Base-by-base conservation (phyloP, 352 stramenopile genomes). In the Labyrinthula sp. region DNA sequence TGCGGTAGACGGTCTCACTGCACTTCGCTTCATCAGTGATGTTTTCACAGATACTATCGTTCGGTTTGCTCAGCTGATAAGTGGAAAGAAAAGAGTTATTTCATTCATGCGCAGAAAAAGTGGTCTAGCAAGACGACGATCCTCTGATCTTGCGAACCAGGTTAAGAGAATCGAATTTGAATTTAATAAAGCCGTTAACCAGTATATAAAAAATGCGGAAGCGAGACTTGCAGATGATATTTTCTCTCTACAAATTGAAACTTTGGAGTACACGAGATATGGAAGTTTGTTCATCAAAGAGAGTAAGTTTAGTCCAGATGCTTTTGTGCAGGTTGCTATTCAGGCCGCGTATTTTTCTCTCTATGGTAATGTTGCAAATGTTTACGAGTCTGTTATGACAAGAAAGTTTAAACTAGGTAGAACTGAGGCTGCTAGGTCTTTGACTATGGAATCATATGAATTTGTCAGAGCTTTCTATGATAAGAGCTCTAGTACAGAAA, bases 311-410 rank as follows among this genome's bases (percentile, higher is more conserved):
- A 84, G 68, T 43, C 84, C 84, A 0, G 84, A 95, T 49, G 82
- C 79, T 17, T 92, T 92, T 57, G 81, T 94, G 36, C 84, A 95
- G 62, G 82, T 93, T 67, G 75, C 69, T 14, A 92, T 94, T 40
- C 65, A 90, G 23, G 66, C 83, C 4, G 82, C 79, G 23, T 92
- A 94, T 60, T 94, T 83, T 58, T 71, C 45, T 22, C 48, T 78
- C 29, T 93, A 92, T 58, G 83, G 83, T 35, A 60, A 54, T 9
- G 63, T 75, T 7, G 68, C 71, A 1, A 89, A 81, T 49, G 70
- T 79, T 25, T 93, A 95, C 57, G 84, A 95, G 57, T 80, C 82
- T 2, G 84, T 92, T 18, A 62, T 94, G 31, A 94, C 79, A 5
- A 95, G 94, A 63, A 58, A 59, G 9, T 95, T 91, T 57, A 74